Evolutionary conservation across 225 moss, liverwort and hornwort genomes (phyloP), one percentile per base, ranked within the genome.

Genomic region (Rhytidiadelphus loreus): DNA sequence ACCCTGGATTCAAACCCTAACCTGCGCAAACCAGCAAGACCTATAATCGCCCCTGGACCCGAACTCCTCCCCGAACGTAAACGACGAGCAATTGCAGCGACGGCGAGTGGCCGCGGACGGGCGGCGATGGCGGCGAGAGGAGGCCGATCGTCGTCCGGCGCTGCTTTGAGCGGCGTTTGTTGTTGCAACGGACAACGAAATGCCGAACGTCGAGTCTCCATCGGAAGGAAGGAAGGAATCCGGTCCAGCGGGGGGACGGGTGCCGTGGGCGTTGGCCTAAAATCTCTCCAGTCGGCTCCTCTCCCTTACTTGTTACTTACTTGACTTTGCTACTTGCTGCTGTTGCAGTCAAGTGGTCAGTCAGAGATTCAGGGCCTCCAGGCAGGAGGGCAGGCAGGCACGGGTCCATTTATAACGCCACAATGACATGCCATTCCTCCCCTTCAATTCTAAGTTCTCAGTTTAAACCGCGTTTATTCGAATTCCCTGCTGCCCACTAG

Each of bases 1-100:
- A 72, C 82, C 87, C 44, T 66, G 78, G 46, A 92, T 87, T 89
- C 69, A 81, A 90, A 87, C 92, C 92, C 90, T 92, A 90, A 53
- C 80, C 39, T 28, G 20, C 8, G 48, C 28, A 25, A n/a, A 44
- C 82, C 86, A 70, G 46, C 61, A 9, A 39, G 57, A 58, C 68
- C 61, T 56, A 8, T 48, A 22, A 62, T 82, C 37, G n/a, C 48
- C 66, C 48, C 88, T 26, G 23, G 16, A 39, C 84, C 30, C 59
- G 4, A 71, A 78, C 74, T 64, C 74, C 50, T 22, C 37, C 53
- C 7, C 20, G 57, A 44, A 61, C 86, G 85, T 7, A 44, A 86
- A 88, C 56, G 83, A 32, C 58, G 83, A 18, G 86, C 39, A 81
- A 66, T 58, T 65, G 72, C 79, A 70, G 85, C 64, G 79, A 25